Evolutionary conservation across 1,284 basidiomycete species (phyloP), one percentile per base, ranked within the genome.

Genomic region (Apiotrichum montevideense): DNA sequence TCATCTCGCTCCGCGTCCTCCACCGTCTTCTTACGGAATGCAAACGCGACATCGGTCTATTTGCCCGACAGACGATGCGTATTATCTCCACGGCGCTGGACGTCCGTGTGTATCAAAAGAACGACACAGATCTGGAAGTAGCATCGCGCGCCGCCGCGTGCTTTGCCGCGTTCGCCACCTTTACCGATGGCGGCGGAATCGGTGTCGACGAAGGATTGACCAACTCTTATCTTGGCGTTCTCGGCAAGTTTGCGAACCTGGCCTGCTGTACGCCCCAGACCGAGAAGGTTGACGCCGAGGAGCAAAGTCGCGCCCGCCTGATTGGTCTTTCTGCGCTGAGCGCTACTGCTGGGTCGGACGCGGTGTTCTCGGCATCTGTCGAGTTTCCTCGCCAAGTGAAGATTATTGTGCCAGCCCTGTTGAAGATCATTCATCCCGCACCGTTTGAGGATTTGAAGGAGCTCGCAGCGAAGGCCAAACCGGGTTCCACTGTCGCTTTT

Each of bases 161-260:
- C 86, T 94, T 98, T 68, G 88, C 87, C 11, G 87, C 91, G 0
- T 92, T 92, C 83, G 87, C 90, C n/a, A 93, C 90, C 6, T 95
- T 87, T 67, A 90, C 92, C 7, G 87, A 93, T 65, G 90, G 91
- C 0, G 83, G 85, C 54, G 78, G 87, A 41, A 85, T 92, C 61
- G 88, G 88, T 46, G 83, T 87, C 34, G 90, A 94, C 69, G 82
- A 83, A 63, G 73, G 72, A 37, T 77, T 89, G 57, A 88, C 88
- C 0, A 79, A 80, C 32, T 81, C 85, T 53, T 96, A 96, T 73
- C 76, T 90, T 46, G 79, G 80, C 3, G 82, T 86, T 34, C 79
- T 97, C 42, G 77, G 76, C 6, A 83, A 81, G 57, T 91, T 97
- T 69, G 80, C 88, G 5, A 68, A 73, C 9, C 80, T 93, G 62